These are phyloP conservation scores for Arachnomyces sp. DNA, from an alignment of 2,329 filamentous ascomycete genomes.

Conservation along the genomic window DNA sequence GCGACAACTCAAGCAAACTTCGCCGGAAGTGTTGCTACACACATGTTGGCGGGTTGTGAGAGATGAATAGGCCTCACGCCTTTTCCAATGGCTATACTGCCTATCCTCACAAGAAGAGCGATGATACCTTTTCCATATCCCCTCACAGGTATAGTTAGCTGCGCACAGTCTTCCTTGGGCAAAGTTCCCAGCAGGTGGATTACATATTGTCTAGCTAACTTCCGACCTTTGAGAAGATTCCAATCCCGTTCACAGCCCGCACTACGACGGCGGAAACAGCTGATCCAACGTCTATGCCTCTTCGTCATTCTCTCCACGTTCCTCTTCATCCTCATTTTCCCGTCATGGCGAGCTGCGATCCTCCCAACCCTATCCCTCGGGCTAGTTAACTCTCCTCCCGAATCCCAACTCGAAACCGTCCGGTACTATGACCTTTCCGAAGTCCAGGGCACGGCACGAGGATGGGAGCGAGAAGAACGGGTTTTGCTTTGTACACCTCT, in stretches of 20 bases:
- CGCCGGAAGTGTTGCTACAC: slow-evolving; percentile 5
- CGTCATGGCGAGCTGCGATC: slow-evolving; percentile 61
- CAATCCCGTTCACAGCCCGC: slow-evolving; percentile 73
- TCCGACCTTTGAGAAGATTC: slow-evolving; percentile 50
- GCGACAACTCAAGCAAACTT: too few species aligned
- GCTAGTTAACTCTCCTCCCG: slow-evolving; percentile 58
- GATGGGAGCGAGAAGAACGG: slow-evolving; percentile 93
- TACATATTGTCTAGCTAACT: slow-evolving; percentile 1
- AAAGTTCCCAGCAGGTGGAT: slow-evolving; percentile 14
- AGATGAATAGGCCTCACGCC: slow-evolving; percentile 82
- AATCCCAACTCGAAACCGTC: slow-evolving; percentile 83
- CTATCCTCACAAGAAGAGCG: slow-evolving; percentile 62
- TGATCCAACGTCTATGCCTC: slow-evolving; percentile 61
- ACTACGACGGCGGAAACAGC: slow-evolving; percentile 63
- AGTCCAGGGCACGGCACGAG: slow-evolving; percentile 81
- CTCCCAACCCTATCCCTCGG: slow-evolving; percentile 60
- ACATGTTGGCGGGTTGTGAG: slow-evolving; percentile 34
- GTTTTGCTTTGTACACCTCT: slow-evolving; percentile 92
- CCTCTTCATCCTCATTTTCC: slow-evolving; percentile 63
- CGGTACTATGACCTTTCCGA: slow-evolving; percentile 94
- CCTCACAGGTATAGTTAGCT: slow-evolving; percentile 73
- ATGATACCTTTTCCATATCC: slow-evolving; percentile 72
- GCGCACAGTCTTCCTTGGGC: slow-evolving; percentile 10
- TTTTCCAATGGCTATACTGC: slow-evolving; percentile 67
- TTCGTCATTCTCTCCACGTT: slow-evolving; percentile 50